Base-by-base conservation (phyloP, 345 rosid genomes). In the Gossypium stocksii region DNA sequence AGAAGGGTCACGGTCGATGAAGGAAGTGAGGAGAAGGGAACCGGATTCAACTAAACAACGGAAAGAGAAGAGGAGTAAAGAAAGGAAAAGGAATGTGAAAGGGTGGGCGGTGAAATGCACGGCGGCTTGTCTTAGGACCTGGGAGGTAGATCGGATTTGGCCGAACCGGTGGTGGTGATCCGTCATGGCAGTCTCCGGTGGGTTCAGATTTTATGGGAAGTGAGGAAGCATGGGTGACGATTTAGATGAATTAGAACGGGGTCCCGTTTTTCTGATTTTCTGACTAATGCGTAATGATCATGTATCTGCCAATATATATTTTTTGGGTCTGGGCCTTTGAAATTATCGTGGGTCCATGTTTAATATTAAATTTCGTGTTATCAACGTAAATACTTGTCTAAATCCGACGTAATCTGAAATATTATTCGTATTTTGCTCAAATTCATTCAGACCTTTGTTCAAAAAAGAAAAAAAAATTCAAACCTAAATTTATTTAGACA, bases 1-100 rank as follows among this genome's bases (percentile, higher is more conserved):
- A 66, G 96, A 87, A 22, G 97, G 93, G 79, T 91, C 96, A 53
- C 86, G 82, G 83, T 95, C 97, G 85, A 95, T 85, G 86, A 91
- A 89, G 72, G 92, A 83, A 52, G 91, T 87, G 76, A 93, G 85
- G 56, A 82, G 73, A 60, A 80, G 74, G 67, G 96, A 83, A 67
- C 91, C 94, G 25, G 85, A 88, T 74, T 90, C 95, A 79, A 94
- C 89, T 70, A 89, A 63, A 45, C 86, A 76, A 74, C 96, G 98
- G 86, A 91, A 95, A 48, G 94, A 87, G 84, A 89, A 86, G 78
- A 94, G 89, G 72, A 91, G 85, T 49, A 89, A 72, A 68, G 98
- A 85, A 54, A 94, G 90, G 88, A 88, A 82, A 77, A 90, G 64
- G 75, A 92, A 86, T 15, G 92, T 81, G 85, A 83, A 78, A 61